Evolutionary conservation across 352 stramenopile genomes (phyloP).

Genomic region (Pythium angustatum): DNA sequence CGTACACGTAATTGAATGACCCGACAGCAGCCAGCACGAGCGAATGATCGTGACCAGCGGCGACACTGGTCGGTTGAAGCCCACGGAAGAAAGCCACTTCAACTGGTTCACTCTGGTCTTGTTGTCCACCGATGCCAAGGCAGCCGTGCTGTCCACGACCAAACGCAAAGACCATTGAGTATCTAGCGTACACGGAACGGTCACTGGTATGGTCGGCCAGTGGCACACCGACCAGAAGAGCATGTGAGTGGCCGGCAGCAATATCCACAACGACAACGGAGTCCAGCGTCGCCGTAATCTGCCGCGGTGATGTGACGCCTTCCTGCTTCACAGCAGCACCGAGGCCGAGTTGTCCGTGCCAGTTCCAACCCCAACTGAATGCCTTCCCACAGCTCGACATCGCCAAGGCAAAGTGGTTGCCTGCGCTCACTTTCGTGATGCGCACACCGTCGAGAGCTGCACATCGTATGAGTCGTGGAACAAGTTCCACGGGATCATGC

Average conservation of each 20-base stretch:
- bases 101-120: constrained; percentile 25
- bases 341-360: constrained; percentile 63
- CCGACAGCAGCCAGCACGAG: constrained; percentile 55
- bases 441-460: constrained; percentile 13
- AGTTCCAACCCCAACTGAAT: constrained; percentile 64
- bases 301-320: constrained; percentile 23
- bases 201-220: not conserved
- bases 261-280: constrained; percentile 43
- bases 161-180: constrained; percentile 53
- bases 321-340: constrained; percentile 12
- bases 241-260: constrained; percentile 50
- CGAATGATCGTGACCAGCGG: constrained; percentile 65
- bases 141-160: constrained; percentile 41
- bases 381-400: constrained; percentile 37
- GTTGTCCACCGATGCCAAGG: constrained; percentile 59
- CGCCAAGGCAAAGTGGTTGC: constrained; percentile 68
- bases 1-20: constrained; percentile 54
- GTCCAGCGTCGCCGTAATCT: constrained; percentile 32
- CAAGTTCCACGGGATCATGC: constrained; percentile 17
- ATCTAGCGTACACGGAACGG: constrained; percentile 22
- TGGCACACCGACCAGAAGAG: constrained; percentile 36
- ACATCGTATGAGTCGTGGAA: constrained; percentile 8
- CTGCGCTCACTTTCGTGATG: constrained; percentile 49
- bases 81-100: constrained; percentile 69
- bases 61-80: constrained; percentile 41